Base-by-base conservation (phyloP, 2,329 filamentous ascomycete species). In the Rasamsonia emersonii region DNA sequence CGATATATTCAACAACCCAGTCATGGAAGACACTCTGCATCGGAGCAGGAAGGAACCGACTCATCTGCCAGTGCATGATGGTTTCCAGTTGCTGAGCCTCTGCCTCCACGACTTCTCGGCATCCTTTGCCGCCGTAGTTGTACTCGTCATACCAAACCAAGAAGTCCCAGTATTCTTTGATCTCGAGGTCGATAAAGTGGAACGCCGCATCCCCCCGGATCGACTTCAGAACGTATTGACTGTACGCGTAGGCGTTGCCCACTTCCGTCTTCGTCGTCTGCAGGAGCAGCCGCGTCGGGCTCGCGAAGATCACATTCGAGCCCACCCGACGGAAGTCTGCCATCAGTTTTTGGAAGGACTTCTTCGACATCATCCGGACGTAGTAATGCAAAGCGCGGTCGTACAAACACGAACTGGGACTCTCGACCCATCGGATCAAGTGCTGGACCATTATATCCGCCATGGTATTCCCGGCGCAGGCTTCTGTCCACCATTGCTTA, bases 81-180 rank as follows among this genome's bases (percentile, higher is more conserved):
- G 83, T 91, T 47, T 95, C 82, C 9, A 96, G 71, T 3, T 75
- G 71, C 53, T 95, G 86, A 26, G 82, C 77, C 46, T 89, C 85
- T 7, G 69, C 69, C 45, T 79, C 78, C 5, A 82, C 70, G 3
- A 95, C 83, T 48, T 91, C 76, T 30, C 80, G 76, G 44, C 86
- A 94, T 3, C 84, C 91, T 51, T 93, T 93, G 39, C 91, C 91
- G 34, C 91, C 93, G 50, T 96, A 96, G 65, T 99, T 98, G 69
- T 89, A 95, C 59, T 95, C 86, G 47, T 99, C 91, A 46, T 96
- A 96, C 91, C 91, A 99, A 3, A 95, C 79, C 0, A 99, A 76
- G 50, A 95, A 96, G 57, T 99, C 91, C 91, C 91, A 99, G 59
- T 95, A 99, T 55, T 98, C 91, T 45, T 89, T 94, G 58, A 99